These are phyloP conservation scores for Russula olivacea DNA, from an alignment of 768 basidiomycete species.

Conservation along the genomic window DNA sequence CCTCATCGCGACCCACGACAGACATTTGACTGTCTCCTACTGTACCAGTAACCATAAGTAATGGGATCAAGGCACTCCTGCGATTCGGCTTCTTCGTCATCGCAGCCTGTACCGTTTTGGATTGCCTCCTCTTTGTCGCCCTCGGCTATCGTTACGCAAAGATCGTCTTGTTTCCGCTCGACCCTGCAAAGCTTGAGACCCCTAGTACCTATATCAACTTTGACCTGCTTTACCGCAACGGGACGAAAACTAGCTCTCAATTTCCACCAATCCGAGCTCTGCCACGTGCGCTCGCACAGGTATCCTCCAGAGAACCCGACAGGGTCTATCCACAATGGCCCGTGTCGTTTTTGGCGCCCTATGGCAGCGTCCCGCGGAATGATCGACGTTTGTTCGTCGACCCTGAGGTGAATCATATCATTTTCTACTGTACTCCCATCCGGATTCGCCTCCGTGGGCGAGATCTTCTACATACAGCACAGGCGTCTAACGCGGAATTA, in stretches of 20 bases:
- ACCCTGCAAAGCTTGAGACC: not conserved
- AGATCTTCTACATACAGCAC: not conserved
- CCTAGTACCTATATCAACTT: slow-evolving; percentile 17
- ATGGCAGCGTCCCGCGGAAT: slow-evolving; percentile 9
- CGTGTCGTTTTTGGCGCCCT: slow-evolving; percentile 7
- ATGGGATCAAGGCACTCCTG: not conserved
- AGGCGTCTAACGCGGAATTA: not conserved
- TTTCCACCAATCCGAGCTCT: slow-evolving; percentile 2
- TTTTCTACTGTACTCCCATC: not conserved
- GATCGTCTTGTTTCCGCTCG: not conserved
- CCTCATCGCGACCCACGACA: not conserved
- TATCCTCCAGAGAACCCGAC: slow-evolving; percentile 9
- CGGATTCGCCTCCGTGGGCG: not conserved
- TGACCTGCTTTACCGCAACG: slow-evolving; percentile 11
- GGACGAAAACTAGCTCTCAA: slow-evolving; percentile 5
- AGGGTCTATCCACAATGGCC: slow-evolving; percentile 12
- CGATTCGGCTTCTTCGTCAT: slow-evolving; percentile 1
- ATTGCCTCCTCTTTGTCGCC: slow-evolving; percentile 3
- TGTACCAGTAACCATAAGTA: not conserved
- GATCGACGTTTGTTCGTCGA: slow-evolving; percentile 12
- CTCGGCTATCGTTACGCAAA: slow-evolving; percentile 8
- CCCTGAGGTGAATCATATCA: not conserved
- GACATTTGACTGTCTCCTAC: not conserved
- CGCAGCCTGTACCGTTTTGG: not conserved
- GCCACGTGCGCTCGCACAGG: not conserved